Conservation (phyloP, 768 basidiomycete genomes). For the Mycena albidolilacea region DNA sequence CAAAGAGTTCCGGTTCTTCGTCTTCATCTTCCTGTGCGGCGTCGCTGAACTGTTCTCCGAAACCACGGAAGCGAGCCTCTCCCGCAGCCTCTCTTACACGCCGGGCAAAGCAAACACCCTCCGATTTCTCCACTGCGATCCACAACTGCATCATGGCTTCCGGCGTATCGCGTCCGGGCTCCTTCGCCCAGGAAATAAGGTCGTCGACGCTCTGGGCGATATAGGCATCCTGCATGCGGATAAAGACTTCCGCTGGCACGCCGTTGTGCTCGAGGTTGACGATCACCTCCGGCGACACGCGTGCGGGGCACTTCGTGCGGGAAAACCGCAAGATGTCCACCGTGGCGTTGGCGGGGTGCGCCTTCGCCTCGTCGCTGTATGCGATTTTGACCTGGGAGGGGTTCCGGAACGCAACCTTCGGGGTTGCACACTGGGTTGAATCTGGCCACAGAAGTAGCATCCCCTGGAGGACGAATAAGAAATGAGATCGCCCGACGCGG, state of each 20-base stretch:
- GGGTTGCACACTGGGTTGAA: not conserved
- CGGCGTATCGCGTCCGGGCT: slow-evolving; percentile 40
- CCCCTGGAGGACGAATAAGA: slow-evolving; percentile 30
- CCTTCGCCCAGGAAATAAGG: slow-evolving; percentile 47
- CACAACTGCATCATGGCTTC: slow-evolving; percentile 37
- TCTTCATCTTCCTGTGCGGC: slow-evolving; percentile 42
- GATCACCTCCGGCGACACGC: slow-evolving; percentile 59
- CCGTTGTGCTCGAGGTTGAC: slow-evolving; percentile 64
- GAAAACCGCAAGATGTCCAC: slow-evolving; percentile 60
- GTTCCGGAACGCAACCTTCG: slow-evolving; percentile 34
- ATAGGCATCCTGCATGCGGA: slow-evolving; percentile 41
- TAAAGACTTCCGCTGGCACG: slow-evolving; percentile 51
- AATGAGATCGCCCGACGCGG: no score
- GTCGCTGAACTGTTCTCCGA: slow-evolving; percentile 38
- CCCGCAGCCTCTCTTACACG: slow-evolving; percentile 41
- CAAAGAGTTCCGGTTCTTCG: slow-evolving; percentile 28
- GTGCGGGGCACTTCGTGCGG: slow-evolving; percentile 51
- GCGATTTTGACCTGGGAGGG: slow-evolving; percentile 53
- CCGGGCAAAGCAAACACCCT: slow-evolving; percentile 41
- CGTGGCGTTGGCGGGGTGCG: slow-evolving; percentile 50
- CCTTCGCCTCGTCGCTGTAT: slow-evolving; percentile 39
- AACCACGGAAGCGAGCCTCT: slow-evolving; percentile 44
- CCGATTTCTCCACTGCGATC: slow-evolving; percentile 39
- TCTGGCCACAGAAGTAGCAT: slow-evolving; percentile 35
- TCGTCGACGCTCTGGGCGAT: slow-evolving; percentile 44